phyloP scores from a whole-genome alignment of 257 asterid species.

The Pogostemon cablin region DNA sequence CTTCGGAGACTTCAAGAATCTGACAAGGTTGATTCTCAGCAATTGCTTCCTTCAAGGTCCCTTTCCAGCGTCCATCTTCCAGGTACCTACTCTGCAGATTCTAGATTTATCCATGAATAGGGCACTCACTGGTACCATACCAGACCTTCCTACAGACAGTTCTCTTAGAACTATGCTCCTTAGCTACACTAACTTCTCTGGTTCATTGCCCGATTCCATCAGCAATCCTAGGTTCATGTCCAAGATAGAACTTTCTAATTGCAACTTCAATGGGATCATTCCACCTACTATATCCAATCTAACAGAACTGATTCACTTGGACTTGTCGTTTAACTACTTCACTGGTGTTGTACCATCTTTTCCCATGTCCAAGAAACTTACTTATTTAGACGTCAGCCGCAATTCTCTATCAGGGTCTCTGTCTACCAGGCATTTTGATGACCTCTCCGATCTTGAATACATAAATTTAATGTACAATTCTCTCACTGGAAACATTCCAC shows the following conservation, averaged over 20 bases:
- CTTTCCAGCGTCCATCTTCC: constrained; percentile 43
- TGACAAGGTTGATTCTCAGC: constrained; percentile 42
- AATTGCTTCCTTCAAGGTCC: constrained; percentile 43
- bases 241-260: constrained; percentile 35
- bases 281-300: constrained; percentile 43
- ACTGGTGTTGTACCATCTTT: constrained; percentile 46
- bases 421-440: constrained; percentile 43
- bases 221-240: constrained; percentile 40
- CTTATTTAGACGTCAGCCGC: constrained; percentile 28
- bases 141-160: constrained; percentile 32
- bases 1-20: constrained; percentile 35
- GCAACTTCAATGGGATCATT: constrained; percentile 49
- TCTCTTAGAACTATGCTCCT: constrained; percentile 41
- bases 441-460: constrained; percentile 34
- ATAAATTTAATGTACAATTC: constrained; percentile 42
- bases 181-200: constrained; percentile 41
- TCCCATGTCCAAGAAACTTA: constrained; percentile 42
- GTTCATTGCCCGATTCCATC: constrained; percentile 46
- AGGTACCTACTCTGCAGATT: constrained; percentile 33
- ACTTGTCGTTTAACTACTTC: constrained; percentile 44
- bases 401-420: constrained; percentile 46
- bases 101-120: constrained; percentile 42
- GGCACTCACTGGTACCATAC: constrained; percentile 42
- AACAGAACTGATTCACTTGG: constrained; percentile 38
- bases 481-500: constrained; percentile 46